Evolutionary conservation across 768 basidiomycete species (phyloP), one percentile per base, ranked within the genome.

Genomic region (Mycena belliarum): DNA sequence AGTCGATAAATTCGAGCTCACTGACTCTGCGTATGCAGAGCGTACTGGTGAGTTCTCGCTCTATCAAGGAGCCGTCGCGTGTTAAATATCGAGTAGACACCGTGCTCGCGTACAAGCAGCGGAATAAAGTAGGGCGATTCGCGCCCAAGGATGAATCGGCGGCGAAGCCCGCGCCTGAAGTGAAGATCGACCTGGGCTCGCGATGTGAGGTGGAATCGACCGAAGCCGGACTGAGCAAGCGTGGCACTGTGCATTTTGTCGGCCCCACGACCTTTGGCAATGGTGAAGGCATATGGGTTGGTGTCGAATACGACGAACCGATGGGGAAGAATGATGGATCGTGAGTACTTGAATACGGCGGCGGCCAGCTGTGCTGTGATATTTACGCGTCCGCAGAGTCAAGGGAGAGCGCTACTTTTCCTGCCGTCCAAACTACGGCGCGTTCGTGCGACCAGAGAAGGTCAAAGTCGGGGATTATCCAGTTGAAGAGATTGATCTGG

Each of bases 251-350:
- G 40, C 79, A 87, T n/a, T 98, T 87, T 65, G 86, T 94, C 25
- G 96, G 96, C 0, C 70, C 75, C 35, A 93, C 95, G 0, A 78
- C 80, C 54, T 97, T 98, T 67, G 84, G 83, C 11, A 82, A 79
- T 57, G 82, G 77, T 15, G 68, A 72, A 4, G 84, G 88, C 0
- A 72, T 84, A 0, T 98, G 95, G 95, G 82, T 98, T 1, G 96
- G 96, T 0, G 79, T 98, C 20, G 93, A 96, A 70, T 92, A 95
- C 67, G 96, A 98, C 68, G 96, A 98, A 66, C 95, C 96, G 4
- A 79, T 93, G 23, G 96, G 96, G 12, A 98, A 95, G 76, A 95
- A 95, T 60, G 91, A 98, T 70, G 96, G 96, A 64, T 87, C 86
- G 95, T 96, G 69, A 74, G 94, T 85, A 10, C 16, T 40, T 54